A percentile compares a stretch with the other conserved stretches of the same genome.
phyloP scores from a whole-genome alignment of 129 eudicot species.

The Oenanthe sinensis region DNA sequence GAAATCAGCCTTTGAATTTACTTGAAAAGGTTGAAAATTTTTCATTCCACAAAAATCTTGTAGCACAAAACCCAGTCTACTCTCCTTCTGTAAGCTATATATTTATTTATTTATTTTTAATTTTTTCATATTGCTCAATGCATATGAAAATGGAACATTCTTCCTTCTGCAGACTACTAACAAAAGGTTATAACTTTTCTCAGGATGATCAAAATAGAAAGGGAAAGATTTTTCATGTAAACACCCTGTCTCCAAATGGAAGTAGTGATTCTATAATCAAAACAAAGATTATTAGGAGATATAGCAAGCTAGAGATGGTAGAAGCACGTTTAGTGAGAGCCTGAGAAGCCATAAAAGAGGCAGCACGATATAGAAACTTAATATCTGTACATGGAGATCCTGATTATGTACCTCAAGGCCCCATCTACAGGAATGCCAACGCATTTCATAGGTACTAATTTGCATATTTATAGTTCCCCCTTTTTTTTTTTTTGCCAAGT shows the following conservation, averaged over 20 bases:
- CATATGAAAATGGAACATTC: background rate
- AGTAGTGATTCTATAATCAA: background rate
- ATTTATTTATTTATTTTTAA: background rate
- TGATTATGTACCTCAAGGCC: constrained; percentile 42
- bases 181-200: background rate
- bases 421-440: constrained; percentile 44
- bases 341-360: constrained; percentile 30
- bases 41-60: constrained; percentile 7
- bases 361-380: constrained; percentile 22
- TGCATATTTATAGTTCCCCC: too few relatives aligned
- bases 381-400: constrained; percentile 19
- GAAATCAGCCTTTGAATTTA: background rate
- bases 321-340: constrained; percentile 36
- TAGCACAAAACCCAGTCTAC: background rate
- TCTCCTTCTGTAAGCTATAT: background rate
- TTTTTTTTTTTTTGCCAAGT: too few relatives aligned
- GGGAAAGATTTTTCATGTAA: background rate
- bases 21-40: background rate
- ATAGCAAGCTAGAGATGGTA: constrained; percentile 26
- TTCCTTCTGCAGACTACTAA: background rate
- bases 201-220: constrained; percentile 9
- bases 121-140: background rate
- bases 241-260: background rate
- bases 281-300: constrained; percentile 11
- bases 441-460: constrained; percentile 37